Conservation (phyloP, 352 stramenopile genomes). For the Globisporangium echinulatum region DNA sequence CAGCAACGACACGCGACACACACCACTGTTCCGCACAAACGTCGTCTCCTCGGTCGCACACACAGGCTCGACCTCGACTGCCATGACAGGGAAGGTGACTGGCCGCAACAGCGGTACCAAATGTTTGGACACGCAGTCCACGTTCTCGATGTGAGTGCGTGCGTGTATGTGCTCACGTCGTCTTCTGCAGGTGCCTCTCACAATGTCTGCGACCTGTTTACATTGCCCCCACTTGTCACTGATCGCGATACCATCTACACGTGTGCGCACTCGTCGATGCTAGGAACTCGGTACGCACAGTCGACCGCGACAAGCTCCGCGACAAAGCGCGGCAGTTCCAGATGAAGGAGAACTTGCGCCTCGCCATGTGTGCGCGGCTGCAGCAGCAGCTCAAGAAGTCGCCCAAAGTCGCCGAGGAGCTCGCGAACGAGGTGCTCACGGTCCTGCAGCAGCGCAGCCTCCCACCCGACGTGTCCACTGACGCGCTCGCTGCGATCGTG, state of each 20-base stretch:
- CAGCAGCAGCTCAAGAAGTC: slow-evolving; percentile 66
- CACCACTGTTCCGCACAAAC: too few species aligned
- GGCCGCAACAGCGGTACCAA: slow-evolving; percentile 8
- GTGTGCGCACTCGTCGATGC: background rate
- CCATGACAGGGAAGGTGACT: slow-evolving; percentile 37
- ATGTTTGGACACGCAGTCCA: slow-evolving; percentile 34
- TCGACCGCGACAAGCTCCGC: slow-evolving; percentile 61
- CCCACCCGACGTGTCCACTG: slow-evolving; percentile 30
- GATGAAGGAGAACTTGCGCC: slow-evolving; percentile 66
- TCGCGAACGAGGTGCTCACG: slow-evolving; percentile 48
- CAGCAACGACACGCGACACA: too few species aligned
- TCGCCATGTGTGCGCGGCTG: slow-evolving; percentile 64
- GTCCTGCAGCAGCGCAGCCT: slow-evolving; percentile 39
- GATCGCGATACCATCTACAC: too few species aligned
- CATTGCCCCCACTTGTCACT: too few species aligned
- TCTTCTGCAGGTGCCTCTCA: background rate
- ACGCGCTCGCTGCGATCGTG: slow-evolving; percentile 32
- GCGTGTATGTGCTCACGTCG: background rate
- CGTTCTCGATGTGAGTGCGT: slow-evolving; percentile 26
- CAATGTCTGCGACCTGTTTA: background rate
- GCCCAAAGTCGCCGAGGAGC: slow-evolving; percentile 52
- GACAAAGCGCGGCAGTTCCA: slow-evolving; percentile 62
- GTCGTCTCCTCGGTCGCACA: too few species aligned
- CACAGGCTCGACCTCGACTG: too few species aligned
- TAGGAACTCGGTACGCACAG: slow-evolving; percentile 42